Evolutionary conservation across 306 rosid species (phyloP).

Genomic region (Cucurbita moschata): DNA sequence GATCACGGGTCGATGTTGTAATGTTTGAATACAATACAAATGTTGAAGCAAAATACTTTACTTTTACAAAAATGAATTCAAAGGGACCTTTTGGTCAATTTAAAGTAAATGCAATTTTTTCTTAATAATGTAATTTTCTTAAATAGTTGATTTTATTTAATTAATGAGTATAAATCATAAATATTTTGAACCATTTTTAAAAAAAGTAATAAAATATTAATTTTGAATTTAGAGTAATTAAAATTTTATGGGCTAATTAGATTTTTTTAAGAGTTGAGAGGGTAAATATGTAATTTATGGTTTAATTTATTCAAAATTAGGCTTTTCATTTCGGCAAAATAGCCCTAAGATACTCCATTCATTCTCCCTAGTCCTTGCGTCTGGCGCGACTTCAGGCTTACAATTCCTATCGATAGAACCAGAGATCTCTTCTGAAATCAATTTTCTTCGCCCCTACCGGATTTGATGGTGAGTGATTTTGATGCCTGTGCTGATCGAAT

Average conservation of each 20-base stretch:
- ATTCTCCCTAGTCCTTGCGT: background rate
- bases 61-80: background rate
- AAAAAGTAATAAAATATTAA: too few species aligned
- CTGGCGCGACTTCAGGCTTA: background rate
- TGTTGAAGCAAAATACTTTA: background rate
- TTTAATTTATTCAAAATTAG: background rate
- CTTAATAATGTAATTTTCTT: too few species aligned
- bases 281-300: too few species aligned
- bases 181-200: too few species aligned
- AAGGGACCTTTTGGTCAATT: background rate
- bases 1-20: background rate
- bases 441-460: background rate
- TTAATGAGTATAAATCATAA: background rate
- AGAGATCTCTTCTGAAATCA: background rate
- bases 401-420: background rate
- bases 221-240: too few species aligned
- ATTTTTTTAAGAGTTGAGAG: too few species aligned
- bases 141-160: background rate
- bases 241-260: too few species aligned
- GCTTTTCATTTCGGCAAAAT: background rate
- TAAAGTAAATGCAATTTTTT: background rate
- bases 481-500: background rate
- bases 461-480: slow-evolving; percentile 1
- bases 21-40: background rate
- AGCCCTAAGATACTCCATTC: background rate